phyloP scores from a whole-genome alignment of 2,329 filamentous ascomycete genomes.

The Orbilia oligospora region DNA sequence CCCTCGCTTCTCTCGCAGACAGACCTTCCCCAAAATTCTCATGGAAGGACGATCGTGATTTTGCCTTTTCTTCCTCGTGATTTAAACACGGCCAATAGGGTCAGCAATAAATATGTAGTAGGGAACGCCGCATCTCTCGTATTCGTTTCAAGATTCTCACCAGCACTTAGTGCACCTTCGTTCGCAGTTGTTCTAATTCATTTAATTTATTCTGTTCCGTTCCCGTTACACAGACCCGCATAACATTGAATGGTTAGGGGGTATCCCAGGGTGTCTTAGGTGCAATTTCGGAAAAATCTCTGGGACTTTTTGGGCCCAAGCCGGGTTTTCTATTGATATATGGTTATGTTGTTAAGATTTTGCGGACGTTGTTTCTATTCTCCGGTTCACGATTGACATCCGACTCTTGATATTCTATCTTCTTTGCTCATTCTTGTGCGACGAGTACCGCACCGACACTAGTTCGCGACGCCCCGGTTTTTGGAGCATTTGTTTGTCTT shows the following conservation, averaged over 20 bases:
- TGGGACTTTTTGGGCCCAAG: not conserved
- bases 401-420: conserved; percentile 1
- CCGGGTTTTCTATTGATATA: conserved; percentile 7
- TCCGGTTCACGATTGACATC: not conserved
- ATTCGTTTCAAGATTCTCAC: conserved; percentile 47
- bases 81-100: not conserved
- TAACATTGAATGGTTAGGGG: conserved; percentile 15
- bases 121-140: conserved; percentile 19
- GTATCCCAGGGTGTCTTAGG: conserved; percentile 10
- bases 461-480: not conserved
- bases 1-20: not conserved
- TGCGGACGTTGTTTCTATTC: not conserved
- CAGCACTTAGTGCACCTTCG: conserved; percentile 13
- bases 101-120: conserved; percentile 47
- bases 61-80: not conserved
- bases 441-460: not conserved
- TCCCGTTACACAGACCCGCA: conserved; percentile 14
- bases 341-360: conserved; percentile 1
- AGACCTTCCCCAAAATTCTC: conserved; percentile 1
- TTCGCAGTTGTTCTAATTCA: conserved; percentile 13
- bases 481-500: not conserved
- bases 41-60: not conserved
- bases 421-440: not conserved
- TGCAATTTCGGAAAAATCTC: conserved; percentile 52
- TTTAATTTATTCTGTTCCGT: too few species aligned